phyloP scores from a whole-genome alignment of 1,284 basidiomycete genomes.

The Schizophyllum amplum region DNA sequence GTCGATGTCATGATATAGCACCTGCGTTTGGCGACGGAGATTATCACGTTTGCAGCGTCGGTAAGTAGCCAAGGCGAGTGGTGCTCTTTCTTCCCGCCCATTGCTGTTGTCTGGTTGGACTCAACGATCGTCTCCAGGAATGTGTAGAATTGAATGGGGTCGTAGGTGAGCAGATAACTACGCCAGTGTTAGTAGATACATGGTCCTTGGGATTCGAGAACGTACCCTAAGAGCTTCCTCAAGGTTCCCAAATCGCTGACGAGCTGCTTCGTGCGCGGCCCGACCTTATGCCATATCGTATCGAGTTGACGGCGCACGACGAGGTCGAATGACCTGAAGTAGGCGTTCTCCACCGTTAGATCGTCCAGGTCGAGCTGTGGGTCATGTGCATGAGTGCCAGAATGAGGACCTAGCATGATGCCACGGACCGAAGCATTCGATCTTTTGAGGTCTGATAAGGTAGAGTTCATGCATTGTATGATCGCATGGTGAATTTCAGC shows the following conservation, averaged over 20 bases:
- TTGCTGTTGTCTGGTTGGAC: conserved; percentile 51
- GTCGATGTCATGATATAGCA: conserved; percentile 56
- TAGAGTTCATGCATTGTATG: conserved; percentile 91
- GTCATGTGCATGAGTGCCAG: neutral
- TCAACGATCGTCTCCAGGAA: conserved; percentile 90
- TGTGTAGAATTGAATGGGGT: conserved; percentile 84
- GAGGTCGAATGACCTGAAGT: conserved; percentile 90
- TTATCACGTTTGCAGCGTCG: conserved; percentile 84
- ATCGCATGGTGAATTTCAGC: conserved; percentile 87
- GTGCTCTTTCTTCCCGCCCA: conserved; percentile 51
- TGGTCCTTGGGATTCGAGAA: neutral
- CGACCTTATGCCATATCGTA: conserved; percentile 95
- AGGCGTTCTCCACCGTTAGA: conserved; percentile 87
- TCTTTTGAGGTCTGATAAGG: conserved; percentile 85
- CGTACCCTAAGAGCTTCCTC: conserved; percentile 76
- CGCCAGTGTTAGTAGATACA: neutral
- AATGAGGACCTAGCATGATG: neutral
- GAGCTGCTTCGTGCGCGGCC: conserved; percentile 85
- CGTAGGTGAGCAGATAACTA: conserved; percentile 87
- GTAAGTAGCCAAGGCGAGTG: conserved; percentile 84
- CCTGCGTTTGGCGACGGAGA: conserved; percentile 73
- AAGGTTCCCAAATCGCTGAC: conserved; percentile 86
- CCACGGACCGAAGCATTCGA: conserved; percentile 70
- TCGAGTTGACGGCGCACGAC: conserved; percentile 87
- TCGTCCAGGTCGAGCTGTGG: conserved; percentile 89